Percentiles rank a stretch among this genome's conserved stretches.
Conservation (phyloP, 768 basidiomycete genomes). For the Suillus occidentalis region DNA sequence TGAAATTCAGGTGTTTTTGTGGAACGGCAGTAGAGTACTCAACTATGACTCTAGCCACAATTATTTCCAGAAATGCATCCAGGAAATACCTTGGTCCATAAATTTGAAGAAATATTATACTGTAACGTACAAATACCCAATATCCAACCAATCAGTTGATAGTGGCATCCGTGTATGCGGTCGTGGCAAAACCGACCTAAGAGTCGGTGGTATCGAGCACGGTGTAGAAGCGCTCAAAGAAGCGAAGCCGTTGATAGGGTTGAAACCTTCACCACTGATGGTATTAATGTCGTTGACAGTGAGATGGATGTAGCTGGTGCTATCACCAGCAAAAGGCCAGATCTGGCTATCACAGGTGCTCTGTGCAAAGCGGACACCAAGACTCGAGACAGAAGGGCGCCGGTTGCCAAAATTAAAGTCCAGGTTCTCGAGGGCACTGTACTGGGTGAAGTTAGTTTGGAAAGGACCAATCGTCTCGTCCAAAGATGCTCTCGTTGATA, state of each 20-base stretch:
- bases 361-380: background rate
- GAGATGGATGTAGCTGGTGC: background rate
- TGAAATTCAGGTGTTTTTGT: background rate
- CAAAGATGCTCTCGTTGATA: background rate
- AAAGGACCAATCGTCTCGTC: background rate
- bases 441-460: background rate
- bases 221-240: background rate
- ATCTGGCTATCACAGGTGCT: background rate
- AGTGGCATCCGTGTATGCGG: background rate
- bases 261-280: background rate
- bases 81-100: background rate
- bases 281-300: background rate
- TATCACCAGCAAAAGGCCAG: background rate
- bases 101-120: background rate
- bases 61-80: too few species aligned
- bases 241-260: background rate
- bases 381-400: background rate
- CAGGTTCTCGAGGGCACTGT: background rate
- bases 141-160: background rate
- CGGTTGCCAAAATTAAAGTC: background rate
- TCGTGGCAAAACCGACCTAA: background rate
- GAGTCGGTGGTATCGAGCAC: background rate
- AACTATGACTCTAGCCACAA: background rate
- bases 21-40: background rate
- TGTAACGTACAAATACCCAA: background rate